phyloP scores from a whole-genome alignment of 2,329 filamentous ascomycete genomes.

The Cercospora zeae-maydis region DNA sequence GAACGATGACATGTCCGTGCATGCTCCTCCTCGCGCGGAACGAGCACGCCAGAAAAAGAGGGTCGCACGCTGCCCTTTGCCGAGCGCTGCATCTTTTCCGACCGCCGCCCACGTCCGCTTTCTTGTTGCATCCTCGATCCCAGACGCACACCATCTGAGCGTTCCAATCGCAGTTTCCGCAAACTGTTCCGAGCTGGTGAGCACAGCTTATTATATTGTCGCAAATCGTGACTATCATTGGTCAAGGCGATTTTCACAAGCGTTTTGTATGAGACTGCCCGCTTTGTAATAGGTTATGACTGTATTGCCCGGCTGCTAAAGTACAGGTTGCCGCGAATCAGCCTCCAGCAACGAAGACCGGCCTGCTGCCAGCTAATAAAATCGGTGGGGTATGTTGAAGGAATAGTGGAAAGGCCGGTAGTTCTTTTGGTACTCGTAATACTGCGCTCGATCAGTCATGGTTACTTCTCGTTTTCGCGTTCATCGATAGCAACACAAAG shows the following conservation, averaged over 20 bases:
- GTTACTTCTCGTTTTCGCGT: slow-evolving; percentile 52
- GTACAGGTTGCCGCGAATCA: neutral
- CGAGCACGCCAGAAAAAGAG: slow-evolving; percentile 7
- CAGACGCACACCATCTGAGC: too few relatives aligned
- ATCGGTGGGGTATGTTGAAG: neutral
- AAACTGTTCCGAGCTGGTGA: neutral
- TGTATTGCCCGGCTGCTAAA: neutral
- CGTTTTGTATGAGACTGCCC: too few relatives aligned
- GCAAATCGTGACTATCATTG: neutral
- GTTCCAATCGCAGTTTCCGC: too few relatives aligned
- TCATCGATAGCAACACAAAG: slow-evolving; percentile 68
- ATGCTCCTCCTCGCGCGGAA: neutral
- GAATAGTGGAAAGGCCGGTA: neutral
- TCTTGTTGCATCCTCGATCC: neutral
- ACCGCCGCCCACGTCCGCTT: neutral
- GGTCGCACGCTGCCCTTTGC: neutral
- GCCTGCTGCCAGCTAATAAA: neutral
- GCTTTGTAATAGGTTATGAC: too few relatives aligned
- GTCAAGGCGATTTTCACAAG: too few relatives aligned
- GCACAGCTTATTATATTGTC: neutral
- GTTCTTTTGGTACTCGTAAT: neutral
- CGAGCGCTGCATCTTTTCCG: neutral
- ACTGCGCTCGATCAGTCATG: neutral
- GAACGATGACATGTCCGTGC: neutral
- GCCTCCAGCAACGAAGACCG: neutral